Evolutionary conservation across 2,329 filamentous ascomycete species (phyloP).

Genomic region (Beauveria sp.): DNA sequence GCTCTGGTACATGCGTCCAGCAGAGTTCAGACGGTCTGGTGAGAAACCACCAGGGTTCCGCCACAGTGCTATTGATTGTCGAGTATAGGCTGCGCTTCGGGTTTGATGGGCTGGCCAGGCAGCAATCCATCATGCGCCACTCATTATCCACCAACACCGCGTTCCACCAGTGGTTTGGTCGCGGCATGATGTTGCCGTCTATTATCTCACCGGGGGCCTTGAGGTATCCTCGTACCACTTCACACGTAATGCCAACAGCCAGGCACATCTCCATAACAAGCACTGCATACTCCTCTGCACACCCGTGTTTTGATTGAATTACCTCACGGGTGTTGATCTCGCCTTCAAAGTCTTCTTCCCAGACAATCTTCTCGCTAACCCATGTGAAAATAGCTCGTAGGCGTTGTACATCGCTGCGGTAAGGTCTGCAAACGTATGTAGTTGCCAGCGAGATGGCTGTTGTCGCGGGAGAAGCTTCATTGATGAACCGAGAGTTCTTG

Average conservation of each 20-base stretch:
- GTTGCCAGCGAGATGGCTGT: conserved; percentile 79
- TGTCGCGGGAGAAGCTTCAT: conserved; percentile 70
- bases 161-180: conserved; percentile 97
- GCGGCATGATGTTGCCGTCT: conserved; percentile 74
- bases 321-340: conserved; percentile 75
- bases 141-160: conserved; percentile 85
- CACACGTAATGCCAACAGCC: conserved; percentile 79
- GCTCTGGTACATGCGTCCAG: conserved; percentile 89
- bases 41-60: conserved; percentile 94
- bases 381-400: conserved; percentile 94
- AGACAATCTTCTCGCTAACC: conserved; percentile 89
- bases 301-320: conserved; percentile 75
- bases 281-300: conserved; percentile 80
- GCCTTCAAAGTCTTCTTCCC: conserved; percentile 94
- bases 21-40: conserved; percentile 79
- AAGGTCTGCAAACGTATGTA: conserved; percentile 87
- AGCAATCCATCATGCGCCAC: conserved; percentile 95
- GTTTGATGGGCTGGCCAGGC: conserved; percentile 83
- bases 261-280: conserved; percentile 90
- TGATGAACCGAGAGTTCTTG: conserved; percentile 90
- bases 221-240: conserved; percentile 81
- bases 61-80: conserved; percentile 56
- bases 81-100: conserved; percentile 74
- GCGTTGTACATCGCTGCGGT: conserved; percentile 87
- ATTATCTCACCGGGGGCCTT: conserved; percentile 80